A percentile compares a stretch with the other conserved stretches of the same genome.
Evolutionary conservation across 768 basidiomycete species (phyloP).

Genomic region (Neoboletus subvelutipes): DNA sequence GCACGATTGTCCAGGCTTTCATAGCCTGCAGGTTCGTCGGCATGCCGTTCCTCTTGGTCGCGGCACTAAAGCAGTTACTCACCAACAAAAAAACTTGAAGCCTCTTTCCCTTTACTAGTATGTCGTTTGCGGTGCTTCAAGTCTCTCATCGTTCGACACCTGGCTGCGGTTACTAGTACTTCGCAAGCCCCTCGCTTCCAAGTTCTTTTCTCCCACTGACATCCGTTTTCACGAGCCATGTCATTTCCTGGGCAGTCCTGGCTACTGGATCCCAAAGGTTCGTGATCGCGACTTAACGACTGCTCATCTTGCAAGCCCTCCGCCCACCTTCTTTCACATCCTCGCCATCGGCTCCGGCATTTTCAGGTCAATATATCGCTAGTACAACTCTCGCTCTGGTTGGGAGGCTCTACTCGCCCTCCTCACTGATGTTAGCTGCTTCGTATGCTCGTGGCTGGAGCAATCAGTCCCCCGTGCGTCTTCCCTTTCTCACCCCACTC

Average conservation of each 20-base stretch:
- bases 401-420: conserved; percentile 20
- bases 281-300: background rate
- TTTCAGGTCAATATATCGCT: conserved; percentile 16
- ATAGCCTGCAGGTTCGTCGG: too few relatives aligned
- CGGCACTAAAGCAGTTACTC: too few relatives aligned
- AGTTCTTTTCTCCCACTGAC: background rate
- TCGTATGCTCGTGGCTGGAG: conserved; percentile 7
- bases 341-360: conserved; percentile 13
- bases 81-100: too few relatives aligned
- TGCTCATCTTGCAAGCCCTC: background rate
- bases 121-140: background rate
- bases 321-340: background rate
- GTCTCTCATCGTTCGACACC: background rate
- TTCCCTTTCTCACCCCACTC: background rate
- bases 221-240: conserved; percentile 3
- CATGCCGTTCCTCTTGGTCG: too few relatives aligned
- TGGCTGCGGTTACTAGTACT: background rate
- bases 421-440: conserved; percentile 9
- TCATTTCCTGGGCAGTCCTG: conserved; percentile 17
- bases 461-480: conserved; percentile 6
- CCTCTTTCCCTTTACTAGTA: background rate
- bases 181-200: background rate
- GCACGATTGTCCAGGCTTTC: too few relatives aligned
- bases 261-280: conserved; percentile 16
- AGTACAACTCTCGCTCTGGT: conserved; percentile 14